A percentile compares a stretch with the other conserved stretches of the same genome.
Evolutionary conservation across 768 basidiomycete species (phyloP).

Genomic region (Serendipita sp.): DNA sequence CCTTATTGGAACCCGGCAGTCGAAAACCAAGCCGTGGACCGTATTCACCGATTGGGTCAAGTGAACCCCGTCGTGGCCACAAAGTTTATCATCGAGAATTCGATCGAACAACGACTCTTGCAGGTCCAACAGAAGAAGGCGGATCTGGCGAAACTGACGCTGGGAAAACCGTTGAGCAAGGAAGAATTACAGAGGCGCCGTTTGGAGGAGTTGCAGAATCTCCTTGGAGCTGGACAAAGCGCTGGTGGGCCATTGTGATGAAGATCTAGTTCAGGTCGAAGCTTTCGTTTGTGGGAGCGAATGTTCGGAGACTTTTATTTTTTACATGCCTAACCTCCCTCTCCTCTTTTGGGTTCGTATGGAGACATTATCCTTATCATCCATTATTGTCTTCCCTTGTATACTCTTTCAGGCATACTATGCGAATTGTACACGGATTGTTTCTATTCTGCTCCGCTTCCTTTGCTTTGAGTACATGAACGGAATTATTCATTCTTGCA

Average conservation of each 20-base stretch:
- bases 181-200: conserved; percentile 74
- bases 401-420: not conserved
- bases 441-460: not conserved
- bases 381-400: not conserved
- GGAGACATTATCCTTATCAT: not conserved
- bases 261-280: not conserved
- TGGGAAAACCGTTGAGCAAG: conserved; percentile 68
- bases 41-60: conserved; percentile 94
- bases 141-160: conserved; percentile 83
- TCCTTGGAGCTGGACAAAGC: not conserved
- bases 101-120: conserved; percentile 82
- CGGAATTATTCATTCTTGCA: not conserved
- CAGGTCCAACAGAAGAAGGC: conserved; percentile 93
- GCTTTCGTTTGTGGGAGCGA: not conserved
- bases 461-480: not conserved
- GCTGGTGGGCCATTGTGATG: not conserved
- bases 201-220: conserved; percentile 53
- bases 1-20: conserved; percentile 98
- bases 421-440: not conserved
- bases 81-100: conserved; percentile 85
- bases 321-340: too few species aligned
- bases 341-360: not conserved
- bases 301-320: too few species aligned
- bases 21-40: conserved; percentile 95
- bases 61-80: conserved; percentile 80